Base-by-base conservation (phyloP, 1,139 yeast genomes). In the Suhomyces anneliseae region DNA sequence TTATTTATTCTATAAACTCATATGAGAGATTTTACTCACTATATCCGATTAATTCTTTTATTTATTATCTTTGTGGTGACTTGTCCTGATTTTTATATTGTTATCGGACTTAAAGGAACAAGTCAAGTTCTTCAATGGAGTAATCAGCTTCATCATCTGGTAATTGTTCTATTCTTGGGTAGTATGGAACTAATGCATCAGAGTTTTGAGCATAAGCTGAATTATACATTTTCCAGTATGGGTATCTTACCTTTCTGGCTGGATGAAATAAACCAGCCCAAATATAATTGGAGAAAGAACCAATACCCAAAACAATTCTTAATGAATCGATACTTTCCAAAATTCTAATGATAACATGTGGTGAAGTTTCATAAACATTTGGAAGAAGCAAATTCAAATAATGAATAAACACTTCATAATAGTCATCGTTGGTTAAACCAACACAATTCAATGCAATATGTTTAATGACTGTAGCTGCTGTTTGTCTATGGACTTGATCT, bases 231-330 rank as follows among this genome's bases (percentile, higher is more conserved):
- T 79, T 82, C 98, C 99, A 95, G 63, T 87, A 95, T 0, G 95
- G 84, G 2, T 69, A 70, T 54, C 99, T 74, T 0, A 95, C 99
- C 58, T 86, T 88, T 47, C 85, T 74, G 0, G 99, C 97, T 0
- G 98, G 96, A 59, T 95, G 99, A 64, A 90, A 93, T 27, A 95
- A 68, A 0, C 99, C 99, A 0, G 86, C 83, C 88, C 96, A 83
- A 0, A 88, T 59, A 64, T 95, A 93, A 57, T 87, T 85, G 72
- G 87, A 66, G 48, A 86, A 76, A 1, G 82, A 58, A 0, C 97
- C 97, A 9, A 82, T 77, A 0, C 99, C 99, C 15, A 92, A 65
- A 0, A 86, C 85, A 46, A 79, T 72, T 39, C 95, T 73, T 34
- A 90, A 64, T 1, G 92, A 86, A 50, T 88, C 95, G 29, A 93